Evolutionary conservation across 139 green algal genomes (phyloP).

Genomic region (Auxenochlorella protothecoides): DNA sequence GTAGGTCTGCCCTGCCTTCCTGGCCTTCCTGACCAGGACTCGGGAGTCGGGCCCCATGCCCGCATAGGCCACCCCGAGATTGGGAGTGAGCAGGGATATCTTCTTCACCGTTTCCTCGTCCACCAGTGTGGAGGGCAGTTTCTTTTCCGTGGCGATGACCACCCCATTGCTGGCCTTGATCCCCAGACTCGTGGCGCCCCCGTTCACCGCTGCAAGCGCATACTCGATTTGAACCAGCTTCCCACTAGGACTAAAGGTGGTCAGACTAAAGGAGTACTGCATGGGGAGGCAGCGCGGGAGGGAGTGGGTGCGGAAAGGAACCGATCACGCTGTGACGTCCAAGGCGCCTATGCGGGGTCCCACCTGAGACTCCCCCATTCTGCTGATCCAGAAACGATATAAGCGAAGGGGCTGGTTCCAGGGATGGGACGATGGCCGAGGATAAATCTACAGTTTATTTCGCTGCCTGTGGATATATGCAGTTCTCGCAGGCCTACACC

Average conservation of each 20-base stretch:
- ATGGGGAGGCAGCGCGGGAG: neutral
- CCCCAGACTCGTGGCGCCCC: conserved; percentile 88
- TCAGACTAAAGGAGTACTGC: conserved; percentile 92
- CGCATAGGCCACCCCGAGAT: conserved; percentile 93
- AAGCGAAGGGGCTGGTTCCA: too few relatives aligned
- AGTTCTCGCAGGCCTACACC: too few relatives aligned
- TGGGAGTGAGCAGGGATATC: conserved; percentile 79
- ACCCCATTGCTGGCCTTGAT: conserved; percentile 95
- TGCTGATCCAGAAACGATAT: neutral
- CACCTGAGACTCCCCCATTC: conserved; percentile 24
- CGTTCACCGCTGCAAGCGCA: conserved; percentile 86
- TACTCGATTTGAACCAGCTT: conserved; percentile 99
- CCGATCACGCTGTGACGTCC: too few relatives aligned
- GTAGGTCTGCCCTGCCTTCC: conserved; percentile 82
- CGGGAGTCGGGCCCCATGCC: conserved; percentile 97
- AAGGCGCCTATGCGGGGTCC: too few relatives aligned
- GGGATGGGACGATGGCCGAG: too few relatives aligned
- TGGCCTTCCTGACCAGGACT: conserved; percentile 84
- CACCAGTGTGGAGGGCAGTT: conserved; percentile 79
- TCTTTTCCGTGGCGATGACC: conserved; percentile 99
- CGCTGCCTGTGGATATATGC: too few relatives aligned
- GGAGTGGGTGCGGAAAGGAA: too few relatives aligned
- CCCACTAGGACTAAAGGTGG: conserved; percentile 95
- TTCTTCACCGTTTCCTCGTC: conserved; percentile 87
- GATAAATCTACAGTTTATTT: too few relatives aligned